Evolutionary conservation across 305 asterid genomes (phyloP).

Genomic region (Fraxinus paxiana): DNA sequence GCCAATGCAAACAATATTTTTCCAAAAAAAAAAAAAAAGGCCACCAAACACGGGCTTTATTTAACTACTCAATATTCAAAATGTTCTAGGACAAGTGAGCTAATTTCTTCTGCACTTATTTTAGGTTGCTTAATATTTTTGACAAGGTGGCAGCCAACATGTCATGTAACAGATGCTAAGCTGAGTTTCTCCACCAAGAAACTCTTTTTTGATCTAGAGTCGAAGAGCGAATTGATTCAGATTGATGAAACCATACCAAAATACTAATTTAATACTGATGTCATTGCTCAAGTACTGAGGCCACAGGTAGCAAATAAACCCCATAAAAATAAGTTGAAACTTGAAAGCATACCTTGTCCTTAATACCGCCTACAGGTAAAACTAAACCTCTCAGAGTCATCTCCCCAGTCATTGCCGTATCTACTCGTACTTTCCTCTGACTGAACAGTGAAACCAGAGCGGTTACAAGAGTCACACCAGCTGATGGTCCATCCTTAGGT

Average conservation of each 20-base stretch:
- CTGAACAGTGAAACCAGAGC: slow-evolving; percentile 94
- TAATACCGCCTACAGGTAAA: slow-evolving; percentile 97
- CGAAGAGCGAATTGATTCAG: slow-evolving; percentile 8
- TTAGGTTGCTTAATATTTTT: background rate
- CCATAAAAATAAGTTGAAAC: slow-evolving; percentile 14
- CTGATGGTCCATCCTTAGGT: slow-evolving; percentile 99
- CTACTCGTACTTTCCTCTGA: slow-evolving; percentile 83
- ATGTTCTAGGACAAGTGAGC: background rate
- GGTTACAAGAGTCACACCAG: slow-evolving; percentile 98
- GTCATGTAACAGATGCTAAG: background rate
- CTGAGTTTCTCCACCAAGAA: background rate
- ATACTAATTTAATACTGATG: background rate
- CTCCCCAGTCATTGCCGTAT: slow-evolving; percentile 99
- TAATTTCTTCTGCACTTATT: background rate
- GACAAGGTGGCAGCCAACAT: background rate
- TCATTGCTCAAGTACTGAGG: background rate
- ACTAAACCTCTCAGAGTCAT: slow-evolving; percentile 91
- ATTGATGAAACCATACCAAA: background rate
- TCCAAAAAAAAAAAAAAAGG: too few relatives aligned
- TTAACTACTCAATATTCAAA: background rate
- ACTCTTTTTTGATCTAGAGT: background rate
- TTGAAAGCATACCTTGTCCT: slow-evolving; percentile 71
- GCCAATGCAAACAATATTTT: background rate
- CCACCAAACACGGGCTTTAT: background rate
- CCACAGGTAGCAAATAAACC: slow-evolving; percentile 14